A percentile compares a stretch with the other conserved stretches of the same genome.
phyloP scores from a whole-genome alignment of 2,329 filamentous ascomycete genomes.

The Fusarium napiforme region DNA sequence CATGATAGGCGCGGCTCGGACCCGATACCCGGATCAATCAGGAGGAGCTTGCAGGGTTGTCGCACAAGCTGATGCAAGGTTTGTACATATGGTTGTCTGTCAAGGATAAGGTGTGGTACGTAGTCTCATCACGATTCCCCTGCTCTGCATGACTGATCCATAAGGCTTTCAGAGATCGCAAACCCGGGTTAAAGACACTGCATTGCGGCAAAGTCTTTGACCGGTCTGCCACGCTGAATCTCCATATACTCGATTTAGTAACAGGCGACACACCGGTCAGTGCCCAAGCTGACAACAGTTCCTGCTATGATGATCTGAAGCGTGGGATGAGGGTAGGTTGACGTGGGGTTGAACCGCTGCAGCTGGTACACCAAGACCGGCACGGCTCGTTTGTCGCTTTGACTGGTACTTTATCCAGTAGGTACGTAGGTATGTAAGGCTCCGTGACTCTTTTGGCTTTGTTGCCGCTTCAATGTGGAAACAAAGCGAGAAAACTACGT shows the following conservation, averaged over 20 bases:
- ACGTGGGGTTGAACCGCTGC: slow-evolving; percentile 15
- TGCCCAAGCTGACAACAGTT: slow-evolving; percentile 17
- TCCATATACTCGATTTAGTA: slow-evolving; percentile 13
- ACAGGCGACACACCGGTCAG: slow-evolving; percentile 34
- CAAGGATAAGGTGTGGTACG: slow-evolving; percentile 6
- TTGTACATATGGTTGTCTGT: background rate
- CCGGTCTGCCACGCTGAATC: background rate
- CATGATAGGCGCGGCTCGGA: slow-evolving; percentile 33
- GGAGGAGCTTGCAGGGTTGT: slow-evolving; percentile 13
- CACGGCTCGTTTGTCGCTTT: slow-evolving; percentile 5
- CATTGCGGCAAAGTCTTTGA: slow-evolving; percentile 25
- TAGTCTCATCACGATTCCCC: slow-evolving; percentile 35
- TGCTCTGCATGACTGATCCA: slow-evolving; percentile 38
- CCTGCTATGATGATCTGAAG: background rate
- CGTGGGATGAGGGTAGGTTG: slow-evolving; percentile 7
- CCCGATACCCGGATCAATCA: slow-evolving; percentile 26
- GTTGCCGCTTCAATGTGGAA: slow-evolving; percentile 26
- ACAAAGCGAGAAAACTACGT: slow-evolving; percentile 26
- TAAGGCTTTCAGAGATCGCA: slow-evolving; percentile 17
- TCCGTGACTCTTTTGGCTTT: slow-evolving; percentile 26
- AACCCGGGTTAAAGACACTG: slow-evolving; percentile 11
- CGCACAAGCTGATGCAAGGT: slow-evolving; percentile 17
- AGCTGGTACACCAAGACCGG: slow-evolving; percentile 6
- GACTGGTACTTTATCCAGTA: background rate
- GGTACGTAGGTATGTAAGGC: background rate